Percentiles rank a stretch among this genome's conserved stretches.
Conservation (phyloP, 768 basidiomycete genomes). For the Candolleomyces eurysporus region DNA sequence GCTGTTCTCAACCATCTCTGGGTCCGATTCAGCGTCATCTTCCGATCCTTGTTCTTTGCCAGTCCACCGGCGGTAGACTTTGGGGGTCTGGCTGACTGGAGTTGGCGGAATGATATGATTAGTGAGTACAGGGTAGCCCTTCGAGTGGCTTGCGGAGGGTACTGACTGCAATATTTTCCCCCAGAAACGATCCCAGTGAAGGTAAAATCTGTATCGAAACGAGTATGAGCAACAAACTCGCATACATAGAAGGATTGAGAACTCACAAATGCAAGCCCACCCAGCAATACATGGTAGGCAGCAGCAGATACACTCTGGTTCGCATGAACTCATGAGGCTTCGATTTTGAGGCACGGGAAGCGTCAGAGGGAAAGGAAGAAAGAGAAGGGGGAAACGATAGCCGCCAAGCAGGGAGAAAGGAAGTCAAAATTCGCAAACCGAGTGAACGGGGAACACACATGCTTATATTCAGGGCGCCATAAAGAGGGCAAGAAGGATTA, state of each 20-base stretch:
- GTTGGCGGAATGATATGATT: background rate
- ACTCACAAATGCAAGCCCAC: slow-evolving; percentile 11
- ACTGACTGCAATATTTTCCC: background rate
- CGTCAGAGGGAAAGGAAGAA: background rate
- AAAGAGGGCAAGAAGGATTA: no score
- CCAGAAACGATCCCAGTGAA: background rate
- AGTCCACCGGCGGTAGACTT: background rate
- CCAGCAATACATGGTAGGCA: slow-evolving; percentile 6
- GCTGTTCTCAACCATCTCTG: no score
- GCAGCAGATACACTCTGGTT: slow-evolving; percentile 11
- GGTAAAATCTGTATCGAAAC: background rate
- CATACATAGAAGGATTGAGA: background rate
- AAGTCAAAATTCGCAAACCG: no score
- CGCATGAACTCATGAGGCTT: slow-evolving; percentile 4
- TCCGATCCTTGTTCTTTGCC: no score
- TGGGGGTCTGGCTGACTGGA: background rate
- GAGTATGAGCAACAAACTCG: background rate
- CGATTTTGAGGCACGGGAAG: background rate
- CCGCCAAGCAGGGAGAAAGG: no score
- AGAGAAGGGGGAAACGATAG: background rate
- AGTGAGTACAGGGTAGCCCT: background rate
- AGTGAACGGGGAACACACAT: no score
- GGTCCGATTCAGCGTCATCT: no score
- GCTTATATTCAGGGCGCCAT: no score
- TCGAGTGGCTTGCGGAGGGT: background rate